These are phyloP conservation scores for Trichophaea hybrida DNA, from an alignment of 2,329 filamentous ascomycete genomes.

Conservation along the genomic window DNA sequence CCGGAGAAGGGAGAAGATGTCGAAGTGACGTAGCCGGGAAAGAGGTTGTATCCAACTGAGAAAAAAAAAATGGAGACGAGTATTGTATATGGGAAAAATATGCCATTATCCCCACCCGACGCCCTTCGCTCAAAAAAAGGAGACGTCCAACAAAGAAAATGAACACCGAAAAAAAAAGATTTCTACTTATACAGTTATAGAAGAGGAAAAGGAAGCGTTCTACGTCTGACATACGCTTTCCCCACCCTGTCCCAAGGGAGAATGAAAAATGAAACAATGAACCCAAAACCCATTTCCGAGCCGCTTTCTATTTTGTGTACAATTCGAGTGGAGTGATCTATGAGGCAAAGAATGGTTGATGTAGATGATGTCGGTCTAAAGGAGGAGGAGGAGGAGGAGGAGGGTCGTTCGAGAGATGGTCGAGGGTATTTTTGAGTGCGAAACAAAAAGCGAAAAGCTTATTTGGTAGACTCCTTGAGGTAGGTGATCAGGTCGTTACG, in stretches of 20 bases:
- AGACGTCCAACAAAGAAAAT: not conserved
- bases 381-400: not conserved
- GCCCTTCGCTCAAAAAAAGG: not conserved
- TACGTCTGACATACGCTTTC: not conserved
- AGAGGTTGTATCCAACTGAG: no score
- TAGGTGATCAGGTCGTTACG: slow-evolving; percentile 97
- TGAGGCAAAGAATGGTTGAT: not conserved
- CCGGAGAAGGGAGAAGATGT: no score
- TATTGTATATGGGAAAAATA: not conserved
- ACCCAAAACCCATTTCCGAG: no score
- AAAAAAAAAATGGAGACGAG: not conserved
- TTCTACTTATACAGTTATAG: not conserved
- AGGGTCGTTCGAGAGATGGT: not conserved
- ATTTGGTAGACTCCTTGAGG: slow-evolving; percentile 7
- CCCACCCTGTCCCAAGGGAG: not conserved
- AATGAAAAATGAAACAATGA: no score
- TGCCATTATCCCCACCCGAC: not conserved
- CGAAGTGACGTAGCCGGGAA: no score
- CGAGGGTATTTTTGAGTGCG: not conserved
- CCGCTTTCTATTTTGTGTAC: not conserved
- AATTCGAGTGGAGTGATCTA: not conserved
- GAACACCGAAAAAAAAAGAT: not conserved
- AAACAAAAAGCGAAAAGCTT: not conserved
- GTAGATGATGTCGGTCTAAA: not conserved
- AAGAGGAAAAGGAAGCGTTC: not conserved